Base-by-base conservation (phyloP, 73 alveolate genomes). In the Effrenium voratum region DNA sequence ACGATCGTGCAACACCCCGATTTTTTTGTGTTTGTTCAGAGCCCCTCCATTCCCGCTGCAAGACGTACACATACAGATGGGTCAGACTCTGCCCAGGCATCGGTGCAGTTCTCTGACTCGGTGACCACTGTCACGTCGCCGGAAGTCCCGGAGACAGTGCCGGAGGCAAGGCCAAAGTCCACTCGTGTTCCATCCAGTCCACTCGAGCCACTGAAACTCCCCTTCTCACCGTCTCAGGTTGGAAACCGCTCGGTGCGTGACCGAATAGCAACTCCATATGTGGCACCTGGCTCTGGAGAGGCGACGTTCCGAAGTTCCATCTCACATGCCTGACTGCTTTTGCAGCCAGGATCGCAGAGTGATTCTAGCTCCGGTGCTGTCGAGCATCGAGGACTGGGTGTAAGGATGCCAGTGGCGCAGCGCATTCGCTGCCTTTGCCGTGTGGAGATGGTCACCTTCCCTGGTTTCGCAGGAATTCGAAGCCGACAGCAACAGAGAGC, bases 241-340 rank as follows among this genome's bases (percentile, higher is more conserved):
- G 97, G 97, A 41, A 90, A 90, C 60, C 82, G 97, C 75, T 90
- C 97, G 2, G 97, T 90, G 87, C 97, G 97, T 5, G 97, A 90
- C 80, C 97, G 97, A 36, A 90, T 90, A 40, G 87, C 86, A n/a
- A 90, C 97, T 6, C 97, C 97, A 12, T 90, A 68, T 55, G 87
- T 90, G 34, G 87, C 52, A 34, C 73, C 97, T 46, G 82, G 30
- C 82, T 70, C 82, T 46, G 15, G 40, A 22, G 82, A 70, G 82
- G 82, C 82, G n/a, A n/a, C n/a, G n/a, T 52, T 8, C 63, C 8
- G 63, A 52, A 12, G 63, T 52, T 52, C 19, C 19, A 52, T 19
- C 63, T 52, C 63, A 12, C 63, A 52, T 8, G 19, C 87, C 32
- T 8, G 72, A 57, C 28, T n/a, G 40, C 44, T 24, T 40, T 77